Conservation (phyloP, 2,329 filamentous ascomycete species). For the Xylaria sp. region DNA sequence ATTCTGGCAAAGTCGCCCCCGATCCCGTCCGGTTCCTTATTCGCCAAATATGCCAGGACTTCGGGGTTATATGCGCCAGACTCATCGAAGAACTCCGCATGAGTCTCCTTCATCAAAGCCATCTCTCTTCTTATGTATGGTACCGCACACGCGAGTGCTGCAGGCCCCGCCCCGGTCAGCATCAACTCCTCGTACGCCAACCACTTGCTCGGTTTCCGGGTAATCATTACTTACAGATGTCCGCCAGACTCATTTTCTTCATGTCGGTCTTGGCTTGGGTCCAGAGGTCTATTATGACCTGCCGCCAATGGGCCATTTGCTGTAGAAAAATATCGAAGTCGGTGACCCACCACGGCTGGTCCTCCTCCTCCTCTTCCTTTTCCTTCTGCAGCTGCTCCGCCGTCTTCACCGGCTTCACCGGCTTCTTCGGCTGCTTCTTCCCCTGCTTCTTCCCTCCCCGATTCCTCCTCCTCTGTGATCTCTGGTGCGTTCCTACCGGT, state of each 20-base stretch:
- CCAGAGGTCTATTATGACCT: neutral
- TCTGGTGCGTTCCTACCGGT: too few species aligned
- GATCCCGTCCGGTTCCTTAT: neutral
- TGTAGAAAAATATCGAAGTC: slow-evolving; percentile 9
- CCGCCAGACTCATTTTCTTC: slow-evolving; percentile 3
- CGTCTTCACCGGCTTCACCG: neutral
- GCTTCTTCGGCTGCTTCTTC: neutral
- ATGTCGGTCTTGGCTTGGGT: neutral
- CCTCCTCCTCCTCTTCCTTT: neutral
- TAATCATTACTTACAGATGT: slow-evolving; percentile 4
- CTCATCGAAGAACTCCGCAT: neutral
- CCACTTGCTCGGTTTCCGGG: neutral
- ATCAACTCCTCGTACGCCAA: neutral
- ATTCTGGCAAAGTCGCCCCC: neutral
- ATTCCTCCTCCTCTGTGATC: too few species aligned
- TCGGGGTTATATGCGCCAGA: neutral
- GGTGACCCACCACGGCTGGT: neutral
- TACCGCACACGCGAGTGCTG: neutral
- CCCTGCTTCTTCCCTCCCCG: too few species aligned
- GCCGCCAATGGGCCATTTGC: slow-evolving; percentile 11
- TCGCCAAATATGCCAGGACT: neutral
- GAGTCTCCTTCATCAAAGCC: neutral
- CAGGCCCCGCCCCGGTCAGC: neutral
- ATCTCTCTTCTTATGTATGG: neutral
- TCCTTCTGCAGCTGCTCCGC: neutral